Evolutionary conservation across 2,329 filamentous ascomycete genomes (phyloP).

Genomic region (Calonectria pteridis): DNA sequence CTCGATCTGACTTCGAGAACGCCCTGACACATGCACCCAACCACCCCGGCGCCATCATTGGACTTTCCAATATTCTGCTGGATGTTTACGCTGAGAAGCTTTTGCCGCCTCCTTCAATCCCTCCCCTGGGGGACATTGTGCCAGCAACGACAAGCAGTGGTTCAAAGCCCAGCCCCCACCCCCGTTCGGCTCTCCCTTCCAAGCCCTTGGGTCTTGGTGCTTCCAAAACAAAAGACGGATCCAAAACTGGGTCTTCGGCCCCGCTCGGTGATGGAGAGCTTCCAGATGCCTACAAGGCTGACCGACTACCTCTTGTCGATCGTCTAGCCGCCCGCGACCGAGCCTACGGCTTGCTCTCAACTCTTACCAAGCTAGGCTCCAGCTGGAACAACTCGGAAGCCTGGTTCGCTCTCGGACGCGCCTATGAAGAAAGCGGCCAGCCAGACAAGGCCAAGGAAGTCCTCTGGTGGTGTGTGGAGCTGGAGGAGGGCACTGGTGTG

Average conservation of each 20-base stretch:
- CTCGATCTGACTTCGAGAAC: slow-evolving; percentile 83
- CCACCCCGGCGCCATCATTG: slow-evolving; percentile 84
- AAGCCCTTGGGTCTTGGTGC: slow-evolving; percentile 62
- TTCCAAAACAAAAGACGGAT: slow-evolving; percentile 36
- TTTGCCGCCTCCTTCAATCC: slow-evolving; percentile 68
- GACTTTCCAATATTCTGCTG: slow-evolving; percentile 85
- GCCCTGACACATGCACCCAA: slow-evolving; percentile 84
- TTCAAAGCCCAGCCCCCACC: slow-evolving; percentile 18
- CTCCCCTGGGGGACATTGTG: slow-evolving; percentile 51
- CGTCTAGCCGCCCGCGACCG: slow-evolving; percentile 91
- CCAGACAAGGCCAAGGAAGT: slow-evolving; percentile 90
- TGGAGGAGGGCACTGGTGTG: slow-evolving; percentile 87
- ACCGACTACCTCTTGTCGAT: slow-evolving; percentile 78
- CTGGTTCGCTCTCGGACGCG: slow-evolving; percentile 89
- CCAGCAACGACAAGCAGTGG: slow-evolving; percentile 17
- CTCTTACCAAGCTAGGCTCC: slow-evolving; percentile 84
- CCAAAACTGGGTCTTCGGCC: slow-evolving; percentile 23
- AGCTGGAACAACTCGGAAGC: slow-evolving; percentile 95
- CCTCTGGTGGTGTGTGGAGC: slow-evolving; percentile 96
- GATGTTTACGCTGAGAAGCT: slow-evolving; percentile 83
- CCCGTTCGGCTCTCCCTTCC: slow-evolving; percentile 51
- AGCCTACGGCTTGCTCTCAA: slow-evolving; percentile 85
- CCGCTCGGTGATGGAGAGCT: slow-evolving; percentile 56
- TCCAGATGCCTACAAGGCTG: slow-evolving; percentile 66
- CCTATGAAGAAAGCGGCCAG: slow-evolving; percentile 89